Evolutionary conservation across 1,284 basidiomycete genomes (phyloP).

Genomic region (Puccinia coronata): DNA sequence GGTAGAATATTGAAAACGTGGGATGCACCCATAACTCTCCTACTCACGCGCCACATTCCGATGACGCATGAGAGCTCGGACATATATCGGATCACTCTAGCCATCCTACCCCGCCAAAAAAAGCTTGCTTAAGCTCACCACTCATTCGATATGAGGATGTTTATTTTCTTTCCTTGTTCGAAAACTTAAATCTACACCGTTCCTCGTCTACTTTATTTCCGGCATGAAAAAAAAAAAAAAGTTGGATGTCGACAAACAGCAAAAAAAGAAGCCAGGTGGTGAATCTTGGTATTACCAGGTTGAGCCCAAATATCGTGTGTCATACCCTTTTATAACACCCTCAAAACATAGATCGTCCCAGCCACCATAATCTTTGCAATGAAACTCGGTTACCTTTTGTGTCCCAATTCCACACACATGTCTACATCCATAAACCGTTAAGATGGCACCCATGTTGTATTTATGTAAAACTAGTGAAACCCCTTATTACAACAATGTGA

Average conservation of each 20-base stretch:
- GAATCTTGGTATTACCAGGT: neutral
- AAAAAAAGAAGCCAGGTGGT: neutral
- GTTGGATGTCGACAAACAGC: neutral
- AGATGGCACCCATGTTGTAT: too few relatives aligned
- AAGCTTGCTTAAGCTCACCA: neutral
- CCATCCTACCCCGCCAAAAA: neutral
- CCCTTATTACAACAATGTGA: too few relatives aligned
- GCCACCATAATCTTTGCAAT: neutral
- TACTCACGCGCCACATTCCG: neutral
- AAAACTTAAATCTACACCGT: neutral
- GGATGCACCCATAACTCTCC: neutral
- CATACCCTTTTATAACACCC: neutral
- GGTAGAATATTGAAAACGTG: slow-evolving; percentile 34
- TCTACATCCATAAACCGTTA: too few relatives aligned
- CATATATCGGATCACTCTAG: neutral
- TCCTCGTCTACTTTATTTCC: neutral
- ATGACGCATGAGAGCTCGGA: neutral
- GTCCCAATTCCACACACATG: too few relatives aligned
- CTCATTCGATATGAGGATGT: neutral
- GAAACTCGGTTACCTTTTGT: neutral
- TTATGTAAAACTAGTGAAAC: too few relatives aligned
- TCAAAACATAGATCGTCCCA: neutral
- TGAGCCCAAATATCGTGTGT: too few relatives aligned
- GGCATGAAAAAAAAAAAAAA: neutral
- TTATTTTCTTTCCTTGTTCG: neutral